Evolutionary conservation across 495 filamentous ascomycete genomes (phyloP), one percentile per base, ranked within the genome.

Genomic region (Aspergillus cavernicola): DNA sequence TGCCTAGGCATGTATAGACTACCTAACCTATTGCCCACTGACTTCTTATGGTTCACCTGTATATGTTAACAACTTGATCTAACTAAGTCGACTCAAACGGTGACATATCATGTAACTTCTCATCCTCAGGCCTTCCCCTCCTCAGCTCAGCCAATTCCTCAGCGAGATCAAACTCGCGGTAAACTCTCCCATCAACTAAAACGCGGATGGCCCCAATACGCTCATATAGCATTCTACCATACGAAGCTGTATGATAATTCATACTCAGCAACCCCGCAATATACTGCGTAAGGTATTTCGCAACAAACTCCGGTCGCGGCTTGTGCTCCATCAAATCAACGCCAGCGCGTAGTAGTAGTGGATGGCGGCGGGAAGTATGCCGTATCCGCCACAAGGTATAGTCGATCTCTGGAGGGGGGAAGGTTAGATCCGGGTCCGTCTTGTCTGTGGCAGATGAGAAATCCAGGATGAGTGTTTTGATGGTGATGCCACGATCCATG

Each of bases 181-280:
- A n/a, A 2, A 24, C 2, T 33, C 31, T 12, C 15, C 33, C 43
- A 5, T 38, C 42, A 3, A 54, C 31, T 13, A 55, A 35, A 12
- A 61, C 52, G 11, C 20, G 32, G 20, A 58, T 55, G 0, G 33
- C 52, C 12, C 59, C 55, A 40, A 58, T 55, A 3, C 16, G 55
- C 22, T 55, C 59, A 45, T 61, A 61, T 4, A 61, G 38, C 6
- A 53, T 20, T 26, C 48, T 32, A 35, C 50, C 51, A 22, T 48
- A 58, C 10, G 0, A 11, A 1, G 28, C 28, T 4, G 9, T 9
- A 4, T 9, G 23, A 24, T 58, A 52, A 16, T 8, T 15, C 48
- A 51, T 31, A 11, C 0, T 2, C 4, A 51, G 28, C 15, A 51
- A 19, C 1, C 1, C 2, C 0, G 8, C 8, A 11, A 51, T 41